Conservation (phyloP, 208 protist genomes). For the Trypanosoma vivax region DNA sequence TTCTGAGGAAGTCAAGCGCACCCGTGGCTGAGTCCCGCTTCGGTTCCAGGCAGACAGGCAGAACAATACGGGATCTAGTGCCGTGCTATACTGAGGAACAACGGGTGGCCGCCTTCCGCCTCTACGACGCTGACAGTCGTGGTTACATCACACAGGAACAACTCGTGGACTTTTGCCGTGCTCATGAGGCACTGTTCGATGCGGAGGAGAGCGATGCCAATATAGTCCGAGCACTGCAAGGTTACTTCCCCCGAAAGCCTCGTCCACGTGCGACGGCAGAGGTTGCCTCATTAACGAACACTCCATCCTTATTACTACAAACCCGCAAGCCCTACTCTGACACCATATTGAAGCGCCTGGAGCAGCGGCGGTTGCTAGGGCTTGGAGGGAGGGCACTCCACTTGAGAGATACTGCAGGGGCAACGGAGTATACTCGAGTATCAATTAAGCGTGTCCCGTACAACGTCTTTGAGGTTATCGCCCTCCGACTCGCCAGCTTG, state of each 20-base stretch:
- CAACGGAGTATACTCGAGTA: neutral
- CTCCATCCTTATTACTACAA: neutral
- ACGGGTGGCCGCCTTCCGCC: constrained; percentile 18
- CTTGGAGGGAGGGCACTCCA: neutral
- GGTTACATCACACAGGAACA: constrained; percentile 22
- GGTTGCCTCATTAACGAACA: neutral
- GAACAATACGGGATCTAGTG: constrained; percentile 7
- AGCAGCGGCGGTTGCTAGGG: neutral
- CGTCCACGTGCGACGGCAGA: neutral
- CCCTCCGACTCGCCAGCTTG: constrained; percentile 19
- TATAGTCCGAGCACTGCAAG: constrained; percentile 18
- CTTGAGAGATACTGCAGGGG: neutral
- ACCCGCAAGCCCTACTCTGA: neutral
- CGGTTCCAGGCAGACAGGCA: too few relatives aligned
- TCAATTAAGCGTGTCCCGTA: constrained; percentile 6
- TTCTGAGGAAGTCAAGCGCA: too few relatives aligned
- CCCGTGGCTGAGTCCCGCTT: too few relatives aligned
- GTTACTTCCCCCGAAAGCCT: constrained; percentile 14
- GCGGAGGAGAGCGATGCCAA: constrained; percentile 13
- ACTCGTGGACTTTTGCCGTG: constrained; percentile 31
- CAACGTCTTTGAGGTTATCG: constrained; percentile 21
- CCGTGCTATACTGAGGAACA: constrained; percentile 29
- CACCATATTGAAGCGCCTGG: neutral
- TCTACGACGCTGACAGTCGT: constrained; percentile 18
- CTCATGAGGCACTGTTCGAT: constrained; percentile 26